Evolutionary conservation across 208 protist species (phyloP).

Genomic region (Trypanosoma melophagium): DNA sequence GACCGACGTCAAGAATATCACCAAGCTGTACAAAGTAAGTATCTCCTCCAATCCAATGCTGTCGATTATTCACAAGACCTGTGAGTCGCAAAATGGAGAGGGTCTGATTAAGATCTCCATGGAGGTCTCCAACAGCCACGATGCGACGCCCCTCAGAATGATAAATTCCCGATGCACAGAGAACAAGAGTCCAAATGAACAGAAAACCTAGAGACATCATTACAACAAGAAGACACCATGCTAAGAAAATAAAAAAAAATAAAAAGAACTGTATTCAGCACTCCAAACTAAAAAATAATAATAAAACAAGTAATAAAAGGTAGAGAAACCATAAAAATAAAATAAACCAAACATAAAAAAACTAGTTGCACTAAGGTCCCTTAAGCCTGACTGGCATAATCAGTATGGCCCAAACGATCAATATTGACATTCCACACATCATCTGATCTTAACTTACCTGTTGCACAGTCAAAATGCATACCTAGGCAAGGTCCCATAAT

Average conservation of each 20-base stretch:
- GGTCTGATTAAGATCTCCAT: constrained; percentile 86
- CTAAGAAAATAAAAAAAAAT: constrained; percentile 16
- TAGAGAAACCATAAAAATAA: not conserved
- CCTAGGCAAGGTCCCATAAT: constrained; percentile 84
- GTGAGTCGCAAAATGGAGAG: constrained; percentile 62
- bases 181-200: constrained; percentile 20
- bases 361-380: not conserved
- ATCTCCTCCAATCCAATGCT: constrained; percentile 81
- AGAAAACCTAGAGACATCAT: constrained; percentile 5
- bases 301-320: constrained; percentile 16
- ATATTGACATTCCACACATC: constrained; percentile 16
- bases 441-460: constrained; percentile 75
- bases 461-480: constrained; percentile 64
- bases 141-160: constrained; percentile 49
- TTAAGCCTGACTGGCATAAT: constrained; percentile 27
- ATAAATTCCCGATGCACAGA: not conserved
- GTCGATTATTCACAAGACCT: constrained; percentile 62
- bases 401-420: constrained; percentile 8
- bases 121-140: constrained; percentile 81
- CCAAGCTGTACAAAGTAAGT: constrained; percentile 85
- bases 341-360: constrained; percentile 2
- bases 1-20: constrained; percentile 91
- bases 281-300: constrained; percentile 3
- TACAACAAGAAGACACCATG: not conserved
- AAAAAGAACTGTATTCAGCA: not conserved